phyloP scores from a whole-genome alignment of 169 alveolate genomes.

The Theileria sp. region DNA sequence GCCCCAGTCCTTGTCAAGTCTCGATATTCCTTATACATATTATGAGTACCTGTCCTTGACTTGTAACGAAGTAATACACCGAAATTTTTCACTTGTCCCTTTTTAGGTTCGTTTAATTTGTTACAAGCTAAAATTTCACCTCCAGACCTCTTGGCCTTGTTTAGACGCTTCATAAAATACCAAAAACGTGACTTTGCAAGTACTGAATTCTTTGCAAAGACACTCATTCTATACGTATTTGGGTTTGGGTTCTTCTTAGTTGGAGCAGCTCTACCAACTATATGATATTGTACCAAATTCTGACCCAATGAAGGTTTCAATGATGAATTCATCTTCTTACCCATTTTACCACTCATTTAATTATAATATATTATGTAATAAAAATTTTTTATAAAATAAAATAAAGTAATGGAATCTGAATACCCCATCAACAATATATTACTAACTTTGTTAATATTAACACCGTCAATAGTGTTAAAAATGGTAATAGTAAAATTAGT shows the following conservation, averaged over 20 bases:
- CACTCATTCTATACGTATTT: conserved; percentile 92
- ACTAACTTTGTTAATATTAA: background rate
- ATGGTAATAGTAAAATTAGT: background rate
- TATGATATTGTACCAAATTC: conserved; percentile 87
- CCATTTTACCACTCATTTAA: conserved; percentile 13
- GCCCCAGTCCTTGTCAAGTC: conserved; percentile 95
- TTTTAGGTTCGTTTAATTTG: conserved; percentile 84
- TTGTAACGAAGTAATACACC: conserved; percentile 96
- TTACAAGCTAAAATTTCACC: conserved; percentile 95
- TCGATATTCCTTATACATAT: conserved; percentile 99
- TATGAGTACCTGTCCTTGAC: conserved; percentile 97
- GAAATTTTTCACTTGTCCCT: conserved; percentile 91
- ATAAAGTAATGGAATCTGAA: background rate
- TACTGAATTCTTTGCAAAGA: conserved; percentile 95
- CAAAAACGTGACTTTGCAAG: conserved; percentile 97
- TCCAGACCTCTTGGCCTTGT: conserved; percentile 91
- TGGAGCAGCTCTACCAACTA: conserved; percentile 95
- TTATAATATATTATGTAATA: background rate
- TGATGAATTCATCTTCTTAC: conserved; percentile 67
- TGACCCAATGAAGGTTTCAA: conserved; percentile 74
- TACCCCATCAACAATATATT: background rate
- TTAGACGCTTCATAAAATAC: conserved; percentile 93
- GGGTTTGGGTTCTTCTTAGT: conserved; percentile 89
- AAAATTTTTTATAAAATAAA: background rate
- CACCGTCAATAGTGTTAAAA: background rate